phyloP scores from a whole-genome alignment of 805 yeast genomes.

The Saccharomycopsis fermentans region DNA sequence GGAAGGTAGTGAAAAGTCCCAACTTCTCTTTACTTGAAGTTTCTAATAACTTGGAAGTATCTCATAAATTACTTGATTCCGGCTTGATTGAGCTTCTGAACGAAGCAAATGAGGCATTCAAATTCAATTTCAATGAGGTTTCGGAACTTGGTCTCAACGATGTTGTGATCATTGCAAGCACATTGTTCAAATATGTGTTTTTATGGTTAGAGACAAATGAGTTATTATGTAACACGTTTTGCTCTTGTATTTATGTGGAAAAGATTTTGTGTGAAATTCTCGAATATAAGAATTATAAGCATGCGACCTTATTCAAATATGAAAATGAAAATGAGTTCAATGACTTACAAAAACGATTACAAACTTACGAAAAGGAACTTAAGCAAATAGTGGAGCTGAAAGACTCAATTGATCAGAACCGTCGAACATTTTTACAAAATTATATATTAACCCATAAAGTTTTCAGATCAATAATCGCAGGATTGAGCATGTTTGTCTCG shows the following conservation, averaged over 20 bases:
- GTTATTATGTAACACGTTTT: slow-evolving; percentile 55
- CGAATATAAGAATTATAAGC: slow-evolving; percentile 9
- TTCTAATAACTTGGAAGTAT: slow-evolving; percentile 76
- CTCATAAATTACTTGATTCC: slow-evolving; percentile 67
- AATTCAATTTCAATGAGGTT: slow-evolving; percentile 6
- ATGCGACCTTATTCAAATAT: slow-evolving; percentile 12
- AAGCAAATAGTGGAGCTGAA: slow-evolving; percentile 22
- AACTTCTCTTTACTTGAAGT: slow-evolving; percentile 68
- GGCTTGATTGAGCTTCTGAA: slow-evolving; percentile 44
- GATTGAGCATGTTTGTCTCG: slow-evolving; percentile 44
- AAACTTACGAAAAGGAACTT: background rate
- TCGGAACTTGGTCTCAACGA: slow-evolving; percentile 23
- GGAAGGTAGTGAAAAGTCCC: slow-evolving; percentile 48
- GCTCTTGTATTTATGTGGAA: slow-evolving; percentile 68
- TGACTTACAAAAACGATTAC: background rate
- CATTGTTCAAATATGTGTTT: slow-evolving; percentile 43
- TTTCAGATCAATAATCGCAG: slow-evolving; percentile 41
- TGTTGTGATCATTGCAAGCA: slow-evolving; percentile 43
- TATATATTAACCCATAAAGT: slow-evolving; percentile 41
- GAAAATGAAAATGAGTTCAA: background rate
- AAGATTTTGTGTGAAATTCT: slow-evolving; percentile 36
- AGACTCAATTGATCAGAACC: slow-evolving; percentile 40
- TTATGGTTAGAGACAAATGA: slow-evolving; percentile 73
- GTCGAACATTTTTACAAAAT: slow-evolving; percentile 34
- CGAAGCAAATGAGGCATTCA: slow-evolving; percentile 28